Evolutionary conservation across 2,329 filamentous ascomycete genomes (phyloP), one percentile per base, ranked within the genome.

Genomic region (Aspergillus sp.): DNA sequence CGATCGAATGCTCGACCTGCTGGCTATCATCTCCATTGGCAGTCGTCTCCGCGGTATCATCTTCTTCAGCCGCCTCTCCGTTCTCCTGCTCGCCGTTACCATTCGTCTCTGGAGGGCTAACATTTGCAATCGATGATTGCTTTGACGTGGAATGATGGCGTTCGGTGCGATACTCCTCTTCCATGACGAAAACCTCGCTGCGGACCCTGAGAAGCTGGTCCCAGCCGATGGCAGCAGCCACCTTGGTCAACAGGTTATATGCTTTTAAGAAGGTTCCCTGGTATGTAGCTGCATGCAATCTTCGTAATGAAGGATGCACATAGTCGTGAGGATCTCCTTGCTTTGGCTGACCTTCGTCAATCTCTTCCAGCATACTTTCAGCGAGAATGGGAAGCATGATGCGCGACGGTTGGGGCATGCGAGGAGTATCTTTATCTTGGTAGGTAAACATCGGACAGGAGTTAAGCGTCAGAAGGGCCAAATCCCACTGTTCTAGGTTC

Each of bases 401-500:
- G 59, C 93, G 91, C 70, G 91, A 90, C 0, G 95, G 93, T 72
- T 97, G 93, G 1, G 95, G 95, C 90, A 98, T 94, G 62, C 95
- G 81, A 3, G 95, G 95, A 6, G 93, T 90, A 75, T 99, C 95
- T 77, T 97, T 98, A 79, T 99, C 95, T 78, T 98, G 95, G 77
- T 99, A 98, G 7, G 95, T 99, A 77, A 99, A 99, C 95, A 99
- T 99, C 8, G 95, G 95, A 77, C 95, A 99, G 19, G 95, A 99
- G 80, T 99, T 99, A 56, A 99, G 84, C 4, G 95, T 98, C 5
- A 96, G 89, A 25, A 99, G 85, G 0, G 95, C 95, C 68, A 98
- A 88, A 73, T 98, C 95, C 93, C 95, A 99, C 74, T 96, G 92
- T 75, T 99, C 95, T 79, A 96, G 87, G 54, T 90, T 87, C 59